Evolutionary conservation across 2,329 filamentous ascomycete genomes (phyloP).

Genomic region (Westerdykella sp.): DNA sequence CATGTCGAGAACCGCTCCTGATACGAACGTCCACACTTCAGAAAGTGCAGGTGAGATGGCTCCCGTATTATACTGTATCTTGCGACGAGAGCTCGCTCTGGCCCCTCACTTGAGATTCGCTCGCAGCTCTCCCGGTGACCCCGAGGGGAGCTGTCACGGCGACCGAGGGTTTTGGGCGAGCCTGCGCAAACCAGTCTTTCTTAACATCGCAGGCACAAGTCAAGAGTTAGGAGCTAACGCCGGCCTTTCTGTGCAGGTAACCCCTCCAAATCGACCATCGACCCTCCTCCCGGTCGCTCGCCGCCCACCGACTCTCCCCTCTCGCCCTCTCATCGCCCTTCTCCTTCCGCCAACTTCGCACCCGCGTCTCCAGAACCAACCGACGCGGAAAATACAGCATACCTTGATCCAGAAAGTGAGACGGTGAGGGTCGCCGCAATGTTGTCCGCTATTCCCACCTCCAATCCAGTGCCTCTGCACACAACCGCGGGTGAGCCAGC

Average conservation of each 20-base stretch:
- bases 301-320: slow-evolving; percentile 42
- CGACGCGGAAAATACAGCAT: slow-evolving; percentile 5
- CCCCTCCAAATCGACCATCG: slow-evolving; percentile 10
- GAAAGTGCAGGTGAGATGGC: slow-evolving; percentile 19
- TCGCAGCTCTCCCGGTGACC: slow-evolving; percentile 1
- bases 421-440: slow-evolving; percentile 15
- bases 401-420: slow-evolving; percentile 4
- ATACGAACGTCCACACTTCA: slow-evolving; percentile 15
- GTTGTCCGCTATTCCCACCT: slow-evolving; percentile 20
- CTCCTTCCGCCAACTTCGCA: too few species aligned
- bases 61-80: not conserved
- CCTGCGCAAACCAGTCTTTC: too few species aligned
- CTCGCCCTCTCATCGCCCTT: not conserved
- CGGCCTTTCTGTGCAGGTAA: slow-evolving; percentile 8
- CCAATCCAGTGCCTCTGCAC: slow-evolving; percentile 14
- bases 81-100: too few species aligned
- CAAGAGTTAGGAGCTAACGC: not conserved
- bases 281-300: slow-evolving; percentile 25
- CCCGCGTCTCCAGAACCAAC: too few species aligned
- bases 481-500: slow-evolving; percentile 7
- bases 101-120: too few species aligned
- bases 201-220: not conserved
- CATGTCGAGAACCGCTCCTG: slow-evolving; percentile 30
- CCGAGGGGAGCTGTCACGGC: slow-evolving; percentile 11
- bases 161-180: slow-evolving; percentile 4